These are phyloP conservation scores for Wickerhamiella australiensis DNA, from an alignment of 805 yeast genomes.

Conservation along the genomic window DNA sequence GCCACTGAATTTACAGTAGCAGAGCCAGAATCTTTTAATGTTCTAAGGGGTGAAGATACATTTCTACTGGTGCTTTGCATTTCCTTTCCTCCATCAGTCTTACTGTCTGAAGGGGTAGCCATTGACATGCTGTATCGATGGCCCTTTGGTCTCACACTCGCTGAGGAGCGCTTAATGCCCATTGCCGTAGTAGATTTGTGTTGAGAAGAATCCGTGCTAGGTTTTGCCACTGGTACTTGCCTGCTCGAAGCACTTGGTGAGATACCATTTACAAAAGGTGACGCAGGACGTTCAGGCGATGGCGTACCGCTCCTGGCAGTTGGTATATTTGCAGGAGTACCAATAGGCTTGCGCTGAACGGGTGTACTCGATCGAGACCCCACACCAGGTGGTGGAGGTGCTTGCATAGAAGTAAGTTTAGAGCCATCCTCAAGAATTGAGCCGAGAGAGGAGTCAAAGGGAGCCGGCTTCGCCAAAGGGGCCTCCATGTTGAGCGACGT, in stretches of 20 bases:
- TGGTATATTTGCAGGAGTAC: background rate
- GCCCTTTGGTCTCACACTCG: background rate
- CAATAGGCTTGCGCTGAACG: background rate
- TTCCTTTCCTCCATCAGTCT: background rate
- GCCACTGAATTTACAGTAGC: background rate
- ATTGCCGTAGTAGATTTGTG: background rate
- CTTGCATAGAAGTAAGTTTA: background rate
- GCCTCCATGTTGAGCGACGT: too few relatives aligned
- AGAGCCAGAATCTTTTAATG: background rate
- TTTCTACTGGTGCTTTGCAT: background rate
- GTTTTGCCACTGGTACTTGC: background rate
- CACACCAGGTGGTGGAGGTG: background rate
- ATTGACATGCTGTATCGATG: background rate
- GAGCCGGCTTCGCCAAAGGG: background rate
- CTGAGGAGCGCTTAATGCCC: background rate
- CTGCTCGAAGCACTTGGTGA: background rate
- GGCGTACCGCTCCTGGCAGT: background rate
- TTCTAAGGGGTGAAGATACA: background rate
- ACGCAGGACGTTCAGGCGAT: background rate
- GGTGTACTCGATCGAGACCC: background rate
- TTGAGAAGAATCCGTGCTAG: background rate
- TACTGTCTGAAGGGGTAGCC: background rate
- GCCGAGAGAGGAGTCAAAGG: background rate
- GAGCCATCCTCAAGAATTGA: background rate
- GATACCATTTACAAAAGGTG: background rate